phyloP scores from a whole-genome alignment of 139 green algal species.

The Picochlorum sp. region DNA sequence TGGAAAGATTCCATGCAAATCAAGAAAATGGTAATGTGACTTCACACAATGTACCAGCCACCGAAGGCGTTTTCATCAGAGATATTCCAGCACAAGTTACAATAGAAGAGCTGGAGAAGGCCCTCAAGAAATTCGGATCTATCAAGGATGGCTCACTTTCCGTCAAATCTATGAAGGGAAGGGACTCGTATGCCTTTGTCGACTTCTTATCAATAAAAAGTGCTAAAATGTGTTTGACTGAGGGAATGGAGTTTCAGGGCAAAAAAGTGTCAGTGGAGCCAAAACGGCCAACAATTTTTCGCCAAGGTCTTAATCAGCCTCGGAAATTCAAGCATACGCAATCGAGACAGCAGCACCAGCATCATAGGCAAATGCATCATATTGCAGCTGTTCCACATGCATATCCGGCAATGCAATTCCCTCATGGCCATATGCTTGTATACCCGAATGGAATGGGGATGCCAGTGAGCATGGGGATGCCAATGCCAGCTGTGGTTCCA shows the following conservation, averaged over 20 bases:
- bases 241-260: background rate
- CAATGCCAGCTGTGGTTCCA: background rate
- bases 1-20: background rate
- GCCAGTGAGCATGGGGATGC: background rate
- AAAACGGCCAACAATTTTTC: conserved; percentile 15
- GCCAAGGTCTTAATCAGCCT: background rate
- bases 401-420: background rate
- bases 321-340: background rate
- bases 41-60: background rate
- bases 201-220: conserved; percentile 27
- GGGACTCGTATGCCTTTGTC: conserved; percentile 41
- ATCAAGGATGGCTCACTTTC: conserved; percentile 5
- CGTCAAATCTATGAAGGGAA: conserved; percentile 33
- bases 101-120: conserved; percentile 17
- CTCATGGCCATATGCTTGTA: background rate
- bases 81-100: conserved; percentile 16
- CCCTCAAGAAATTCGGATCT: conserved; percentile 20
- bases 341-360: background rate
- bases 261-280: background rate
- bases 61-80: conserved; percentile 13
- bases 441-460: background rate
- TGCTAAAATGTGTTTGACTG: background rate
- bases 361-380: background rate
- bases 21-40: background rate
- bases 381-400: background rate